Evolutionary conservation across 345 rosid genomes (phyloP), one percentile per base, ranked within the genome.

Genomic region (Syzygium grande): DNA sequence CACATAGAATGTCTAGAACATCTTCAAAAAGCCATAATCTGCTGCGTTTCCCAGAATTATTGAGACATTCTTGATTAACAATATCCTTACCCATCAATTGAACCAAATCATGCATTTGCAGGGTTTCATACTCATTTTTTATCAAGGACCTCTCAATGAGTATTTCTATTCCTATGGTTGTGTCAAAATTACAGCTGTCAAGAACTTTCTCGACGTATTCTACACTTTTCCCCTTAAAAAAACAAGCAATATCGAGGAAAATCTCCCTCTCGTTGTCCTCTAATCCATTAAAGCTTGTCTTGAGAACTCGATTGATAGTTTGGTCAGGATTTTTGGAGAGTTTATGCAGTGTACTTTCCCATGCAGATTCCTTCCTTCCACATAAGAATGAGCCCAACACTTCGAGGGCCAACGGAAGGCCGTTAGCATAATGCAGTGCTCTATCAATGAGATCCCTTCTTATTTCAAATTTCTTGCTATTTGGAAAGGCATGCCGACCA

Each of bases 91-190:
- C 78, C 78, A 65, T 65, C 23, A 1, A 30, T 0, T 16, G 78
- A 65, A 65, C 0, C 7, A 15, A 65, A 65, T 65, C 78, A 65
- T 65, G 77, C 41, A 65, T 29, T 65, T 65, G 41, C 11, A 65
- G 3, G 77, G 3, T 1, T 2, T 0, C 3, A 3, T 13, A 0
- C 34, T 29, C 11, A 3, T 14, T 65, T 29, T 0, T 65, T 65
- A 65, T 65, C 77, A 65, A 65, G 78, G 21, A 65, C 1, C 78
- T 7, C 2, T 65, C 21, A 0, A 29, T 65, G 41, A 65, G 78
- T 15, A 29, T 5, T 3, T 29, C 21, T 65, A 65, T 65, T 15
- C 41, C 22, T 65, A 65, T 65, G 9, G 11, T 4, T 65, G 78
- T 14, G 2, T 15, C 0, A 1, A 65, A 65, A 65, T 0, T 21